Conservation (phyloP, 306 rosid species). For the Trifolium pratense region DNA sequence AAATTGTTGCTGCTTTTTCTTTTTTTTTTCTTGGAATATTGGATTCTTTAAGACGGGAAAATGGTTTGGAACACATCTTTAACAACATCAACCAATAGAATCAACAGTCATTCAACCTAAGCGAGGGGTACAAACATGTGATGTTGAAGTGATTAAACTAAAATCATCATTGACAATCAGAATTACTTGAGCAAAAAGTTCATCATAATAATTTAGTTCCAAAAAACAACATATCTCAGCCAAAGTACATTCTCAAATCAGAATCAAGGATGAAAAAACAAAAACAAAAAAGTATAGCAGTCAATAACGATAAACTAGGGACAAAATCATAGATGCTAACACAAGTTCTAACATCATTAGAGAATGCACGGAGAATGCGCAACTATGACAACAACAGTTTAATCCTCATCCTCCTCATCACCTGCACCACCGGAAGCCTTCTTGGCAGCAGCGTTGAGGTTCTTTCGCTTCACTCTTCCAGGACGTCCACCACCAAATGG, state of each 20-base stretch:
- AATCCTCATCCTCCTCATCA: conserved; percentile 75
- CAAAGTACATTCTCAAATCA: not conserved
- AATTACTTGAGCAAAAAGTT: too few relatives aligned
- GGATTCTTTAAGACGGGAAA: too few relatives aligned
- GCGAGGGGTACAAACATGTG: too few relatives aligned
- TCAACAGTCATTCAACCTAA: too few relatives aligned
- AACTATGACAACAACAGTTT: not conserved
- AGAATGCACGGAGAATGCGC: too few relatives aligned
- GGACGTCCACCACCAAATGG: conserved; percentile 77
- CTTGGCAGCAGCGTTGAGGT: conserved; percentile 66
- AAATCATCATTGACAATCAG: too few relatives aligned
- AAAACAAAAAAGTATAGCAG: conserved; percentile 30
- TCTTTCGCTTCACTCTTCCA: conserved; percentile 73
- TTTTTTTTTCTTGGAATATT: too few relatives aligned
- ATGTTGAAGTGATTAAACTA: too few relatives aligned
- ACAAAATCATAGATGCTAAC: not conserved
- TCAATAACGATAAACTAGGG: not conserved
- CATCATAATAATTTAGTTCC: not conserved
- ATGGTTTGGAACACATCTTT: too few relatives aligned
- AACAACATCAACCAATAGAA: too few relatives aligned
- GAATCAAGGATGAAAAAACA: conserved; percentile 8
- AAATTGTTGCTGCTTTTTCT: too few relatives aligned
- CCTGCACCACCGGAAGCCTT: conserved; percentile 81
- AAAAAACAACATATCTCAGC: not conserved
- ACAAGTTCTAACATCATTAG: too few relatives aligned